Evolutionary conservation across 768 basidiomycete species (phyloP).

Genomic region (Russula emetica): DNA sequence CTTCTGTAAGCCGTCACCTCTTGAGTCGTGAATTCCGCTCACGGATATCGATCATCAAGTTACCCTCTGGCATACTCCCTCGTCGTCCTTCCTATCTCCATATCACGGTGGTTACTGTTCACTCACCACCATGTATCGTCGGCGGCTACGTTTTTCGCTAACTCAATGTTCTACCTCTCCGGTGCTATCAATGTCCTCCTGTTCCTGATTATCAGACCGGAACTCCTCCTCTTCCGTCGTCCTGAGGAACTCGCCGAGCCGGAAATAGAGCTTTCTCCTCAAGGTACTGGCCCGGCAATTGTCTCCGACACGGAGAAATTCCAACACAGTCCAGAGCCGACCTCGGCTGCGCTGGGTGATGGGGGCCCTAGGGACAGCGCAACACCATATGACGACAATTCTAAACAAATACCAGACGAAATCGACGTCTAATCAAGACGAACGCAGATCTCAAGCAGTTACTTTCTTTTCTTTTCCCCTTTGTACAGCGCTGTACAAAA

Average conservation of each 20-base stretch:
- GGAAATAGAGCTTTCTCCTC: not conserved
- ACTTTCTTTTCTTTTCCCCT: too few relatives aligned
- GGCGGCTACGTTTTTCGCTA: slow-evolving; percentile 35
- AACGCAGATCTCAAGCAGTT: too few relatives aligned
- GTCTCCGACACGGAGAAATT: not conserved
- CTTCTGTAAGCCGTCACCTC: slow-evolving; percentile 32
- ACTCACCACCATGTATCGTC: slow-evolving; percentile 33
- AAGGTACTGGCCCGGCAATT: not conserved
- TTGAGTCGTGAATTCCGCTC: not conserved
- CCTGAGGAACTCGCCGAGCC: not conserved
- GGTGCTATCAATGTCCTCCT: too few relatives aligned
- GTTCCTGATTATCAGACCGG: too few relatives aligned
- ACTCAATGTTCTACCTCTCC: not conserved
- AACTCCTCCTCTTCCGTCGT: slow-evolving; percentile 34
- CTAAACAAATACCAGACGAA: not conserved
- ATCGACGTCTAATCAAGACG: not conserved
- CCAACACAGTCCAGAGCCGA: not conserved
- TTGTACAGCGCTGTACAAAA: too few relatives aligned
- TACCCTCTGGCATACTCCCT: not conserved
- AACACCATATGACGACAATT: not conserved
- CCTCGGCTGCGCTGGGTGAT: not conserved
- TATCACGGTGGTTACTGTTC: not conserved
- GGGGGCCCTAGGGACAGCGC: not conserved
- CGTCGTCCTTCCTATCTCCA: not conserved
- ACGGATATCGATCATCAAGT: not conserved